phyloP scores from a whole-genome alignment of 805 yeast species.

The Metschnikowia bowlesiae region DNA sequence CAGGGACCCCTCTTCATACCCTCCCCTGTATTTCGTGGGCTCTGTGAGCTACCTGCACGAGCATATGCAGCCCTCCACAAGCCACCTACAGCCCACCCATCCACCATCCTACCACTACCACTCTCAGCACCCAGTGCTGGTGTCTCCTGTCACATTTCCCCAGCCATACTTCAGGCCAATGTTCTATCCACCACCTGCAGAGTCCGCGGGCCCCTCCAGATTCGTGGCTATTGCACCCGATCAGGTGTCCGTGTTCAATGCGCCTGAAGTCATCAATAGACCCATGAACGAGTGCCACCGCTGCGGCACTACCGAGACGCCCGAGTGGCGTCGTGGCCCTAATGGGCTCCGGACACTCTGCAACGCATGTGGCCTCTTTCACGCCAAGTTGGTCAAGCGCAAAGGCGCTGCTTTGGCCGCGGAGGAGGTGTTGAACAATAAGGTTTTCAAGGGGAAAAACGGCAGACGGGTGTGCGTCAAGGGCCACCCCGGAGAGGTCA shows the following conservation, averaged over 20 bases:
- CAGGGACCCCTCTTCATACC: neutral
- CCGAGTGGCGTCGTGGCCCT: slow-evolving; percentile 44
- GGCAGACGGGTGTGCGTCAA: slow-evolving; percentile 38
- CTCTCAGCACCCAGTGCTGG: slow-evolving; percentile 3
- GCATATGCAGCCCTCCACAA: neutral
- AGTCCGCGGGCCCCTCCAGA: neutral
- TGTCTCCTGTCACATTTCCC: slow-evolving; percentile 3
- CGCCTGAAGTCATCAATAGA: slow-evolving; percentile 15
- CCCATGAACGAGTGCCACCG: slow-evolving; percentile 39
- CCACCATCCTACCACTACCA: slow-evolving; percentile 4
- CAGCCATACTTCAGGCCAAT: slow-evolving; percentile 5
- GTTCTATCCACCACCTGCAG: slow-evolving; percentile 1
- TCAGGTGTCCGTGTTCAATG: slow-evolving; percentile 4
- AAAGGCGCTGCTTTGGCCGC: slow-evolving; percentile 29
- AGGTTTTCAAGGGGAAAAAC: slow-evolving; percentile 42
- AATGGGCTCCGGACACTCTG: slow-evolving; percentile 43
- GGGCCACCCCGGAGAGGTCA: slow-evolving; percentile 14
- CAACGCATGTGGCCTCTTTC: slow-evolving; percentile 42
- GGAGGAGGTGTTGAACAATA: slow-evolving; percentile 38
- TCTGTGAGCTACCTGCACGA: neutral
- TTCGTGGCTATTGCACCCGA: slow-evolving; percentile 1
- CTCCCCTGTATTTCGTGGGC: neutral
- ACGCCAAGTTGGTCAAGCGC: slow-evolving; percentile 34
- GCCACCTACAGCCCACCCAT: neutral
- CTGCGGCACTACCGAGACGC: slow-evolving; percentile 44